Conservation (phyloP, 108 stramenopile genomes). For the Skeletonema costatum region DNA sequence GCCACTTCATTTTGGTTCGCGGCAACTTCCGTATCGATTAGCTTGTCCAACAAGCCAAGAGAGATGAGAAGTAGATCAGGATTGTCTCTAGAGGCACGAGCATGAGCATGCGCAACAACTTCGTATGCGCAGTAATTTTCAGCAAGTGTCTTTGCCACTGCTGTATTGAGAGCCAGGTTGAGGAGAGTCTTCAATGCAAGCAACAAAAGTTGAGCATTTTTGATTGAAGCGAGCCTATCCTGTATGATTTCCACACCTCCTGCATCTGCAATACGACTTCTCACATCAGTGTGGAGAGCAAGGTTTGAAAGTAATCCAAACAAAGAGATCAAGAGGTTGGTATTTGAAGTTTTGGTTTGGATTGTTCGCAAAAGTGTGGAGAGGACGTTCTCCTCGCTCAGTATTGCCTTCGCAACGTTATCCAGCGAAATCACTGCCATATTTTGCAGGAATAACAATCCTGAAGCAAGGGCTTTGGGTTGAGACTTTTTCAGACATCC, state of each 20-base stretch:
- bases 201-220: background rate
- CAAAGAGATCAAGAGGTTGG: slow-evolving; percentile 4
- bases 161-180: slow-evolving; percentile 6
- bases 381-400: slow-evolving; percentile 13
- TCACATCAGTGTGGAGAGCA: slow-evolving; percentile 10
- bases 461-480: slow-evolving; percentile 5
- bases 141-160: background rate
- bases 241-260: slow-evolving; percentile 6
- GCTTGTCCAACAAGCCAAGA: slow-evolving; percentile 10
- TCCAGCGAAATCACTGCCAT: slow-evolving; percentile 25
- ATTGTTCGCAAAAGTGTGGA: slow-evolving; percentile 11
- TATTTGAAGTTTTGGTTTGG: background rate
- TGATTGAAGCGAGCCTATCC: background rate
- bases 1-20: background rate
- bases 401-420: slow-evolving; percentile 3
- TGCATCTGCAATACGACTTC: background rate
- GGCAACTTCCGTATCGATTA: background rate
- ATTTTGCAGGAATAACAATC: slow-evolving; percentile 26
- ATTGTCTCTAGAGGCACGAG: background rate
- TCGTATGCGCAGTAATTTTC: background rate
- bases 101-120: background rate
- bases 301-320: slow-evolving; percentile 23
- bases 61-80: background rate
- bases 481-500: slow-evolving; percentile 14
- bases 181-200: slow-evolving; percentile 13